A percentile compares a stretch with the other conserved stretches of the same genome.
Evolutionary conservation across 139 green algal genomes (phyloP).

Genomic region (Yamagishiella unicocca): DNA sequence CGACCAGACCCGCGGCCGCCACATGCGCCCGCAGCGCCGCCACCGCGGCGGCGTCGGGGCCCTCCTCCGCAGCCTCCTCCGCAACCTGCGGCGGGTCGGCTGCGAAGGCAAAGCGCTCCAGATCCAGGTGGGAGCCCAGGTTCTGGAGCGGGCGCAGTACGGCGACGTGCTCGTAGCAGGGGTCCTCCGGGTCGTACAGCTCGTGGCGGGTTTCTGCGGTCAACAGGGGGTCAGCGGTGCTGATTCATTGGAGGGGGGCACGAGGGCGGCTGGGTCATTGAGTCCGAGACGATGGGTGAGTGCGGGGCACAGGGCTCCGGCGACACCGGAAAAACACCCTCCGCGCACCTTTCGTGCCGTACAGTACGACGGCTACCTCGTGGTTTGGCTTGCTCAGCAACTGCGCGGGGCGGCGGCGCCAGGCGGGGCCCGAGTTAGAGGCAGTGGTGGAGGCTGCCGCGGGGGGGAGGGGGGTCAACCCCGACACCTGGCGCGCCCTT

Average conservation of each 20-base stretch:
- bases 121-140: neutral
- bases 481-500: no score
- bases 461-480: neutral
- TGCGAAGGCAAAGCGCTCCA: constrained; percentile 28
- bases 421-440: neutral
- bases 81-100: neutral
- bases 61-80: neutral
- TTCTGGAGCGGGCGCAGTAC: constrained; percentile 36
- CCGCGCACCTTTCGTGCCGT: constrained; percentile 17
- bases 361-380: constrained; percentile 41
- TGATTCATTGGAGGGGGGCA: no score
- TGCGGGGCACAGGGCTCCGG: no score
- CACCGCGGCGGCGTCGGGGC: neutral
- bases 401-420: neutral
- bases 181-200: constrained; percentile 17
- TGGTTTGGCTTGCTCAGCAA: constrained; percentile 30
- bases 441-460: neutral
- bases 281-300: no score
- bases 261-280: no score
- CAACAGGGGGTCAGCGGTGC: no score
- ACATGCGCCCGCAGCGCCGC: neutral
- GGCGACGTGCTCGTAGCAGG: constrained; percentile 15
- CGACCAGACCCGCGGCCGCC: neutral
- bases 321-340: neutral
- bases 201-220: constrained; percentile 21